phyloP scores from a whole-genome alignment of 768 basidiomycete genomes.

The Butyriboletus loyo region DNA sequence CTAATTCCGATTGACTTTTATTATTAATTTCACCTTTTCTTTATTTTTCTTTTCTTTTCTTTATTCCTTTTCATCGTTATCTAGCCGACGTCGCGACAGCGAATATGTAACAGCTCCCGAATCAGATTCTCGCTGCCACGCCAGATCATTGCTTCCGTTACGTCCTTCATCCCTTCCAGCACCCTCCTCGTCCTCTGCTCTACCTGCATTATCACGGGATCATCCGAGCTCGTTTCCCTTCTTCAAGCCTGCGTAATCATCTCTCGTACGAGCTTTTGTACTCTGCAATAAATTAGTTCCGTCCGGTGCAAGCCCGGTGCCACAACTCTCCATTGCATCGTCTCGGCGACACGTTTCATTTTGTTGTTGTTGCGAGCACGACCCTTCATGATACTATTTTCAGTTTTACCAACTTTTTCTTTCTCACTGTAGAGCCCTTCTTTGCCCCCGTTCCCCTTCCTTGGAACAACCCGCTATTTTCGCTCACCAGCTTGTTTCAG shows the following conservation, averaged over 20 bases:
- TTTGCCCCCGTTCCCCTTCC: constrained; percentile 5
- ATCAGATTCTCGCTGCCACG: constrained; percentile 11
- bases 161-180: neutral
- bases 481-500: constrained; percentile 10
- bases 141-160: constrained; percentile 16
- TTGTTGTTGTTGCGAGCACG: neutral
- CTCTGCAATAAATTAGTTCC: constrained; percentile 11
- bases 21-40: neutral
- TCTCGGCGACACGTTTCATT: neutral
- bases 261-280: neutral
- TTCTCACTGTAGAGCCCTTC: constrained; percentile 16
- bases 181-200: neutral
- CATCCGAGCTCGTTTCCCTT: constrained; percentile 2
- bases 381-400: constrained; percentile 8
- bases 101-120: constrained; percentile 11
- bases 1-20: constrained; percentile 20
- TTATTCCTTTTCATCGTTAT: constrained; percentile 13
- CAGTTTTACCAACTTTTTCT: neutral
- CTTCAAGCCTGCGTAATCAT: neutral
- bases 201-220: constrained; percentile 2
- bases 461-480: constrained; percentile 10
- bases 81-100: constrained; percentile 27
- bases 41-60: constrained; percentile 6
- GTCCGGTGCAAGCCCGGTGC: constrained; percentile 15
- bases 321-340: neutral